Percentiles rank a stretch among this genome's conserved stretches.
Conservation (phyloP, 495 filamentous ascomycete genomes). For the Penicillium taxi region DNA sequence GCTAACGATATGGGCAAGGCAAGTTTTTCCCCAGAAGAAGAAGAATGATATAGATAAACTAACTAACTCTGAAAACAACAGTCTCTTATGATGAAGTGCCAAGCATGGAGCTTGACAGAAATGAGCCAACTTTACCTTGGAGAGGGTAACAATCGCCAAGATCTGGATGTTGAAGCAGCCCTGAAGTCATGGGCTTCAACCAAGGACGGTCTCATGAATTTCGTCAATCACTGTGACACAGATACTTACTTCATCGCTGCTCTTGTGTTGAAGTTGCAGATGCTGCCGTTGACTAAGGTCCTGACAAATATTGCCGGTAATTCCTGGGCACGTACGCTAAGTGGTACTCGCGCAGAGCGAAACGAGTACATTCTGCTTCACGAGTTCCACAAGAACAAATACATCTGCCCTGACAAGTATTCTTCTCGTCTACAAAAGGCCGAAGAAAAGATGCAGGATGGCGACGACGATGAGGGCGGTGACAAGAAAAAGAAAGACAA, state of each 20-base stretch:
- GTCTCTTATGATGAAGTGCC: constrained; percentile 93
- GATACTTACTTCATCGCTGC: constrained; percentile 96
- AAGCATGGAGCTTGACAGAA: constrained; percentile 94
- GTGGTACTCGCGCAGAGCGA: constrained; percentile 89
- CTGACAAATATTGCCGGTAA: constrained; percentile 96
- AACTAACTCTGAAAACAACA: constrained; percentile 30
- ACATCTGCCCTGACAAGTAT: constrained; percentile 92
- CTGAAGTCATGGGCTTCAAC: constrained; percentile 82
- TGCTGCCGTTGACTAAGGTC: constrained; percentile 88
- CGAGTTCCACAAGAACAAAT: constrained; percentile 92
- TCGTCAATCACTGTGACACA: constrained; percentile 81
- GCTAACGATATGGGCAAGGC: constrained; percentile 92
- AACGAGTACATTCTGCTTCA: constrained; percentile 99
- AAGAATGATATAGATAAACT: neutral
- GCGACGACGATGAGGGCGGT: constrained; percentile 61
- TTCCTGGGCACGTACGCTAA: constrained; percentile 94
- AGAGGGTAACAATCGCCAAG: constrained; percentile 56
- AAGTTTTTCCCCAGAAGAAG: constrained; percentile 5
- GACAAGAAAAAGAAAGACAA: constrained; percentile 99
- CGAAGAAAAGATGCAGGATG: constrained; percentile 54
- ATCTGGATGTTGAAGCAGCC: constrained; percentile 79
- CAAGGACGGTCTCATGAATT: constrained; percentile 84
- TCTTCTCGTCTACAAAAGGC: constrained; percentile 60
- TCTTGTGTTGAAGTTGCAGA: constrained; percentile 76
- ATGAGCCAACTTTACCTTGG: constrained; percentile 90